Base-by-base conservation (phyloP, 2,329 filamentous ascomycete genomes). In the Trichoderma sp. region DNA sequence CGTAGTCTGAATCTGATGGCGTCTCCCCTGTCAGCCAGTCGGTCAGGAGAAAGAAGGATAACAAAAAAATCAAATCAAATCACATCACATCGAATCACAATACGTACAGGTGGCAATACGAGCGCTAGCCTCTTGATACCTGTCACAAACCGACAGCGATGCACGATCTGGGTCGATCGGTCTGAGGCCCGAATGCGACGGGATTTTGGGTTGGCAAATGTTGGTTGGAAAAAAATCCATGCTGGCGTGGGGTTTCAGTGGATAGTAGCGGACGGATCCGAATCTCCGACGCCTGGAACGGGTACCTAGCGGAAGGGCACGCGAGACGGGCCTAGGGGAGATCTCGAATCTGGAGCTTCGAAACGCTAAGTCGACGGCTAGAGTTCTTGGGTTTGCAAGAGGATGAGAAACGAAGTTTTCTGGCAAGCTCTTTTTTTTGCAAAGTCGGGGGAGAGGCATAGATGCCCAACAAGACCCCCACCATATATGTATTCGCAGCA, bases 401-500 rank as follows among this genome's bases (percentile, higher is more conserved):
- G 36, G 47, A 62, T 15, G 59, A 69, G 57, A 36, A 15, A 65
- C 39, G 55, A 57, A 66, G 67, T 20, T 43, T 55, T 61, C 62
- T 71, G 28, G 59, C 43, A 68, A 55, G 15, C 30, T 61, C 26
- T 53, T 39, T 36, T 36, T 23, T 39, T 61, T 39, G 43, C 17
- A 59, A 68, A 43, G 50, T 65, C 34, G 58, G 59, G 71, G 59
- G 59, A 58, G 34, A 62, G 70, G 65, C 71, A 72, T 72, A 55
- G 61, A 68, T 72, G 71, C 71, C 71, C 50, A 72, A 72, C 39
- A 62, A 68, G 65, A 34, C 39, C 64, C 64, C 71, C 66, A 64
- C 65, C 59, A 36, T 59, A 43, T 55, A 63, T 69, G 64, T 62
- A 64, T 59, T 59, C 68, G 68, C 47, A 47, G 53, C 65, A 68